These are phyloP conservation scores for Penium margaritaceum DNA, from an alignment of 139 green algal species.

Conservation along the genomic window DNA sequence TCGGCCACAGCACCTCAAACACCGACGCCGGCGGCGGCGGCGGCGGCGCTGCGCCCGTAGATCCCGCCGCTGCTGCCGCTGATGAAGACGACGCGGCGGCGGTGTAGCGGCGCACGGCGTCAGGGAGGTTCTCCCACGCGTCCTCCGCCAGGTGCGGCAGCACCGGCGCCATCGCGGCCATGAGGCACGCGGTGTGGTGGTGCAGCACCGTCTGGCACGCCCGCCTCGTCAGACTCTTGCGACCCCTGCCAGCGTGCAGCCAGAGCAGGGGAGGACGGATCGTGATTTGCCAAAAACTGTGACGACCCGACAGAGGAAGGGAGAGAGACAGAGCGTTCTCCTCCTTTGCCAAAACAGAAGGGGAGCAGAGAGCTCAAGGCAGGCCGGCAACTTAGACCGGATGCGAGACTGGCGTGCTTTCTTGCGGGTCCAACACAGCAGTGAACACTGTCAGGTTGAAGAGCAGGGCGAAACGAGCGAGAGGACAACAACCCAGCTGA, in stretches of 20 bases:
- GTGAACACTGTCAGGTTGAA: too few species aligned
- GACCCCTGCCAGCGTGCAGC: background rate
- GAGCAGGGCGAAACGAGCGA: too few species aligned
- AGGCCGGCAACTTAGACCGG: background rate
- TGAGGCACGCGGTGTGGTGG: conserved; percentile 54
- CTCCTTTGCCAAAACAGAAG: background rate
- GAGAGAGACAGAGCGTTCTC: background rate
- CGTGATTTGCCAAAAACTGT: too few species aligned
- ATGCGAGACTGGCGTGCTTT: background rate
- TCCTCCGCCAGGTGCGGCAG: conserved; percentile 94
- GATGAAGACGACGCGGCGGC: too few species aligned
- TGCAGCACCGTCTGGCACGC: conserved; percentile 79
- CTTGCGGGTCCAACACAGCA: background rate
- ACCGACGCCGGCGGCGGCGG: conserved; percentile 50
- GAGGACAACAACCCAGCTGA: background rate
- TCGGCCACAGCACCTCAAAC: conserved; percentile 69
- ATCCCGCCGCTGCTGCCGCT: too few species aligned
- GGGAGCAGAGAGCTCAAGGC: background rate
- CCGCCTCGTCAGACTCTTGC: conserved; percentile 44
- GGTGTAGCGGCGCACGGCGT: conserved; percentile 38
- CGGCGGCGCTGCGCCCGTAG: conserved; percentile 8
- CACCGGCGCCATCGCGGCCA: conserved; percentile 63
- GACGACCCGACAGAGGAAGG: background rate
- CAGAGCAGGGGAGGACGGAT: background rate
- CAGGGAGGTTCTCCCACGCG: conserved; percentile 66